Evolutionary conservation across 2,329 filamentous ascomycete species (phyloP).

Genomic region (Escovopsis sp.): DNA sequence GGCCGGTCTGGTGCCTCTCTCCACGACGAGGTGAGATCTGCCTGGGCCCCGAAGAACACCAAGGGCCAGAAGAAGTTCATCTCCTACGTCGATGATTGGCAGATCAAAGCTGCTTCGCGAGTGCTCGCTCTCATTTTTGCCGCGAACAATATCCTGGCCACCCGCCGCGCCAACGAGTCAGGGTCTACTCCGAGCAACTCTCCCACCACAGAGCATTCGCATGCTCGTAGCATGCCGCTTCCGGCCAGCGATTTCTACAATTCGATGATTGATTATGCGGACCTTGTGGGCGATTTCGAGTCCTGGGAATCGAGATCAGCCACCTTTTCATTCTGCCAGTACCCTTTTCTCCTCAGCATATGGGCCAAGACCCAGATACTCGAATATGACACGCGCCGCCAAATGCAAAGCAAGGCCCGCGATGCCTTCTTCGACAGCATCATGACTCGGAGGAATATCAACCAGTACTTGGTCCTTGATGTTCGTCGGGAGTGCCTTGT

Average conservation of each 20-base stretch:
- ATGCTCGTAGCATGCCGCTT: conserved; percentile 47
- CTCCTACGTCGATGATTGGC: conserved; percentile 74
- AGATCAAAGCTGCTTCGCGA: conserved; percentile 65
- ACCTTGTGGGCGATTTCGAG: conserved; percentile 75
- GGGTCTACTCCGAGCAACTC: conserved; percentile 6
- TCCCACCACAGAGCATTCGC: conserved; percentile 11
- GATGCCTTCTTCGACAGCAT: conserved; percentile 89
- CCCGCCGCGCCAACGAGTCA: conserved; percentile 19
- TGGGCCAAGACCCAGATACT: conserved; percentile 85
- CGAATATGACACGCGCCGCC: conserved; percentile 72
- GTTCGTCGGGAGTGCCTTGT: conserved; percentile 75
- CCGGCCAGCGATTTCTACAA: conserved; percentile 81
- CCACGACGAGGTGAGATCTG: conserved; percentile 57
- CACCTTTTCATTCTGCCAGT: conserved; percentile 82
- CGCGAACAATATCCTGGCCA: conserved; percentile 50
- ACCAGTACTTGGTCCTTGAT: conserved; percentile 62
- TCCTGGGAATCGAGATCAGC: conserved; percentile 63
- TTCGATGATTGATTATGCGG: conserved; percentile 71
- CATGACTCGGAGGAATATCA: conserved; percentile 56
- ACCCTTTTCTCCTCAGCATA: conserved; percentile 82
- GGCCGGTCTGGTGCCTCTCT: conserved; percentile 55
- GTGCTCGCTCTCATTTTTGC: conserved; percentile 70
- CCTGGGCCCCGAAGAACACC: conserved; percentile 35
- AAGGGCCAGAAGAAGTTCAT: conserved; percentile 39
- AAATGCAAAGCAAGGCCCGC: conserved; percentile 79